Conservation (phyloP, 176 grass and related monocot species). For the Musa itinerans region DNA sequence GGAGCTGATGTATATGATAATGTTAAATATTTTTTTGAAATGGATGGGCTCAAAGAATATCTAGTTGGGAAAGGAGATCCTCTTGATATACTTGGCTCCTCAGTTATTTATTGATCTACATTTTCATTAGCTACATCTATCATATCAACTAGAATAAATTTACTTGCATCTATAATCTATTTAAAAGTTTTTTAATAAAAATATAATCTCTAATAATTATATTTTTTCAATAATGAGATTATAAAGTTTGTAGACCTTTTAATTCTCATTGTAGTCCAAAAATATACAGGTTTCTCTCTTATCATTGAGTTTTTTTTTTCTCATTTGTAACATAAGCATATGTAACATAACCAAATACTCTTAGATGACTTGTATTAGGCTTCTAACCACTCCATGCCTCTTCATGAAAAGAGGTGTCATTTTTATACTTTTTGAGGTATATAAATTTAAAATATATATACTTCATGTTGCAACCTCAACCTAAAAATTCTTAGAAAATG, state of each 20-base stretch:
- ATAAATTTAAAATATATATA: neutral
- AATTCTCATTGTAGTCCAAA: neutral
- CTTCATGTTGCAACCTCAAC: neutral
- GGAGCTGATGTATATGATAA: no score
- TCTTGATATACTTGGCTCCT: no score
- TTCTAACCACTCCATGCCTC: neutral
- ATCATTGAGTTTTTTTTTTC: neutral
- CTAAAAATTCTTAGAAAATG: neutral
- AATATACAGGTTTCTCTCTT: neutral
- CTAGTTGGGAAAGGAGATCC: no score
- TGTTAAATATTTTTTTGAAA: no score
- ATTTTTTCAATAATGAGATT: neutral
- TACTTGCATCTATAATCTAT: no score
- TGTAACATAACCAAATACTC: neutral
- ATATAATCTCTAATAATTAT: no score
- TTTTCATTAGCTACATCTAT: no score
- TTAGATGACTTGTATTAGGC: neutral
- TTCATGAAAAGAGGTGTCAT: neutral
- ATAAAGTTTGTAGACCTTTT: neutral
- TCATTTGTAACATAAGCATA: neutral
- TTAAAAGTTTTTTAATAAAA: no score
- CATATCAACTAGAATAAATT: no score
- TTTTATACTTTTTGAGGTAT: neutral
- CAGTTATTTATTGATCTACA: no score
- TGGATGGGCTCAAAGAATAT: no score